These are phyloP conservation scores for Aspergillus awamori DNA, from an alignment of 2,329 filamentous ascomycete genomes.

Conservation along the genomic window DNA sequence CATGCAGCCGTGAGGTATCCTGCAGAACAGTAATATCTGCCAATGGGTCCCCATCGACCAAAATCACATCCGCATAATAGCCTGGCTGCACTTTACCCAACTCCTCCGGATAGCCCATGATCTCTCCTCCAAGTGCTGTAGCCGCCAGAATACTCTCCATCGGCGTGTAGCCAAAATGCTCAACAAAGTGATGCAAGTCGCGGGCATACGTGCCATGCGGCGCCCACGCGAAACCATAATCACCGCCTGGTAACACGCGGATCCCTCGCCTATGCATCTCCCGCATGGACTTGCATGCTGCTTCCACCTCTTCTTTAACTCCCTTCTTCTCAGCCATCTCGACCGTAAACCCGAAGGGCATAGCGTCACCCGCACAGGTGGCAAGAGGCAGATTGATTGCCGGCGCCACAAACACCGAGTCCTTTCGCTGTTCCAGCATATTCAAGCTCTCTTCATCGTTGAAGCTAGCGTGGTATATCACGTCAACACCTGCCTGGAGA, in stretches of 20 bases:
- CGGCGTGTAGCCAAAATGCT: slow-evolving; percentile 46
- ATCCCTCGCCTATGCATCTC: slow-evolving; percentile 52
- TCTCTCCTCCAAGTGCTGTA: slow-evolving; percentile 34
- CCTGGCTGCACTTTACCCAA: slow-evolving; percentile 12
- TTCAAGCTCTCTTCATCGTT: neutral
- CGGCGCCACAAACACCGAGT: slow-evolving; percentile 3
- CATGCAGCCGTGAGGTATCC: neutral
- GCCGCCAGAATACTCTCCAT: slow-evolving; percentile 48
- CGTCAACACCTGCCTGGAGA: neutral
- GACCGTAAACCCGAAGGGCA: neutral
- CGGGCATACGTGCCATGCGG: slow-evolving; percentile 51
- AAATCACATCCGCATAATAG: slow-evolving; percentile 3
- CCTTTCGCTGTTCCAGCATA: neutral
- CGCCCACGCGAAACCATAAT: slow-evolving; percentile 51
- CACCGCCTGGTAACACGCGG: slow-evolving; percentile 47
- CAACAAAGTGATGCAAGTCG: slow-evolving; percentile 50
- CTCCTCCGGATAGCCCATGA: slow-evolving; percentile 12
- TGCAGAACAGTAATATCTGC: slow-evolving; percentile 3
- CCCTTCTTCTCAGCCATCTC: slow-evolving; percentile 43
- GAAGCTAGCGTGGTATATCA: slow-evolving; percentile 8
- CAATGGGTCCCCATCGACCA: slow-evolving; percentile 3
- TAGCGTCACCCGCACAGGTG: neutral
- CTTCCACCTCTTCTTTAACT: slow-evolving; percentile 44
- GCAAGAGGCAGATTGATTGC: neutral
- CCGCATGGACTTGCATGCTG: slow-evolving; percentile 38